These are phyloP conservation scores for Corymbia maculata DNA, from an alignment of 345 rosid genomes.

Conservation along the genomic window DNA sequence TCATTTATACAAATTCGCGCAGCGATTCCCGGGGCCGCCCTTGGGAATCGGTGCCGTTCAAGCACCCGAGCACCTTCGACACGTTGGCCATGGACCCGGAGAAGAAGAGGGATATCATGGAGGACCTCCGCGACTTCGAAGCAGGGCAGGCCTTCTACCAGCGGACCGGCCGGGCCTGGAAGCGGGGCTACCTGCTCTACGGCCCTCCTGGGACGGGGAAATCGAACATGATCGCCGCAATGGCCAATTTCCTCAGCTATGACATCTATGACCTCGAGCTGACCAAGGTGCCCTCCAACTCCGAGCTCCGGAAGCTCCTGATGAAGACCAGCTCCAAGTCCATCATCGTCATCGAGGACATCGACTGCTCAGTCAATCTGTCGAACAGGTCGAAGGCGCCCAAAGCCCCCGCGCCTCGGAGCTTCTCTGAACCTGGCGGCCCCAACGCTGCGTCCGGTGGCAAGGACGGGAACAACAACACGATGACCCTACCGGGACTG, in stretches of 20 bases:
- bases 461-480: constrained; percentile 21
- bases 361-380: constrained; percentile 17
- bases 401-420: too few species aligned
- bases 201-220: too few species aligned
- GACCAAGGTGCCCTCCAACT: constrained; percentile 74
- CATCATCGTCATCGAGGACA: constrained; percentile 45
- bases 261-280: constrained; percentile 19
- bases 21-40: constrained; percentile 40
- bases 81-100: constrained; percentile 83
- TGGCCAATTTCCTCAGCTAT: too few species aligned
- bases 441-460: too few species aligned
- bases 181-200: constrained; percentile 9
- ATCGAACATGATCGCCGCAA: too few species aligned
- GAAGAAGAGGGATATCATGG: constrained; percentile 53
- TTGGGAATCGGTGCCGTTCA: too few species aligned
- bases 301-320: constrained; percentile 15
- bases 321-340: constrained; percentile 67
- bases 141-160: too few species aligned
- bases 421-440: too few species aligned
- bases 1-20: constrained; percentile 66
- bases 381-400: too few species aligned
- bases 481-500: constrained; percentile 74
- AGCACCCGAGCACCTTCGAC: constrained; percentile 91
- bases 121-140: constrained; percentile 9
- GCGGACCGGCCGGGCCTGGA: constrained; percentile 32